Evolutionary conservation across 75 land plant genomes (phyloP).

Genomic region (Sequoiadendron giganteum): DNA sequence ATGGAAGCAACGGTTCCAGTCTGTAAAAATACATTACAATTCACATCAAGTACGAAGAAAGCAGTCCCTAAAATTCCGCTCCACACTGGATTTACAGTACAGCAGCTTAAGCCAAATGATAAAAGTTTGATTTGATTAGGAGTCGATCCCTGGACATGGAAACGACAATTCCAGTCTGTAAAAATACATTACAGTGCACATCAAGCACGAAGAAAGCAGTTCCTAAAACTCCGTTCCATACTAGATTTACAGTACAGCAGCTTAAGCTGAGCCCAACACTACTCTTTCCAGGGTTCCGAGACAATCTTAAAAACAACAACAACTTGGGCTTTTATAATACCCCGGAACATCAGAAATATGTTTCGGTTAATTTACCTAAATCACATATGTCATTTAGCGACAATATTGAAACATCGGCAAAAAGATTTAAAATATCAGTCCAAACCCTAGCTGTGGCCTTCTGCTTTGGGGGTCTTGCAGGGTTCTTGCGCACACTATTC

Average conservation of each 20-base stretch:
- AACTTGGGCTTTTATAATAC: background rate
- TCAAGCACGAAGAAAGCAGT: background rate
- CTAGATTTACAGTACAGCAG: constrained; percentile 1
- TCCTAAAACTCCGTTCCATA: background rate
- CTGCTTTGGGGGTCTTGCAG: constrained; percentile 31
- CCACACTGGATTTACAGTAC: background rate
- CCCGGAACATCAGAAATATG: background rate
- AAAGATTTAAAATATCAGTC: background rate
- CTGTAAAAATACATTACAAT: background rate
- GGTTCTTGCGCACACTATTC: constrained; percentile 17
- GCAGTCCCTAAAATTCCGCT: background rate
- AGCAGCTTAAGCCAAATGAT: background rate
- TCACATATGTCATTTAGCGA: background rate
- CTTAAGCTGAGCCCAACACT: background rate
- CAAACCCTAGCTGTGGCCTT: constrained; percentile 18
- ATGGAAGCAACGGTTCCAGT: constrained; percentile 1
- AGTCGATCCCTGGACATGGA: background rate
- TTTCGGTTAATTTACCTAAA: background rate
- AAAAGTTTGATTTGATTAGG: background rate
- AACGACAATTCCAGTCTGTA: background rate
- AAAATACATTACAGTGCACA: background rate
- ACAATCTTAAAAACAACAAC: background rate
- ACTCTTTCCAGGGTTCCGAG: background rate
- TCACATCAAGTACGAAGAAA: background rate
- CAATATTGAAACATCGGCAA: background rate